These are phyloP conservation scores for Cochlearia excelsa DNA, from an alignment of 345 rosid genomes.

Conservation along the genomic window DNA sequence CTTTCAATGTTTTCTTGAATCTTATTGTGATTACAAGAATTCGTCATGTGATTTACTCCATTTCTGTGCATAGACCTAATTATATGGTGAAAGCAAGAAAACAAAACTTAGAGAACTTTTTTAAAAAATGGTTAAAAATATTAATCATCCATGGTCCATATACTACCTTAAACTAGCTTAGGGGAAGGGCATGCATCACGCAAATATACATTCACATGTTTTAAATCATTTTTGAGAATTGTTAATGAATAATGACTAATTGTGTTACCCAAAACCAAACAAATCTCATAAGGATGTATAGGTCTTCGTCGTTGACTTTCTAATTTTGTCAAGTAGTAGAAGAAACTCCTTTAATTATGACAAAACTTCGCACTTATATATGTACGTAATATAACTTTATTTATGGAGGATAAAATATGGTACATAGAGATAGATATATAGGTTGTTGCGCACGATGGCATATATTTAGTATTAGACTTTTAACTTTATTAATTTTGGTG, in stretches of 20 bases:
- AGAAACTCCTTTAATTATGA: background rate
- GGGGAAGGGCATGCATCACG: constrained; percentile 24
- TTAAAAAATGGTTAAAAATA: no score
- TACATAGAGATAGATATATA: constrained; percentile 7
- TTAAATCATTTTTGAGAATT: constrained; percentile 21
- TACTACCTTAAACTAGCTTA: background rate
- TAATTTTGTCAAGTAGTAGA: background rate
- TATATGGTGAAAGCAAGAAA: constrained; percentile 18
- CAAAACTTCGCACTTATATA: constrained; percentile 5
- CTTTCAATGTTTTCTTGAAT: constrained; percentile 15
- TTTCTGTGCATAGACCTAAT: constrained; percentile 5
- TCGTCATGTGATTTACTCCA: background rate
- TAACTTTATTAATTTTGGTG: constrained; percentile 25
- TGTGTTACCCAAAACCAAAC: constrained; percentile 22
- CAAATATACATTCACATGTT: background rate
- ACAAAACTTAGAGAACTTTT: constrained; percentile 14
- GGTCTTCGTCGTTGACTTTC: constrained; percentile 29
- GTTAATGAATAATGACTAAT: constrained; percentile 15
- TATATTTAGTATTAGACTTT: constrained; percentile 20
- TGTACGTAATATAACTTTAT: background rate
- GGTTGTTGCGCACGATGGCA: constrained; percentile 35
- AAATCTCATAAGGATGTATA: constrained; percentile 14
- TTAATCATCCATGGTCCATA: constrained; percentile 19
- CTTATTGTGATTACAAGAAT: constrained; percentile 15
- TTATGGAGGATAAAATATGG: constrained; percentile 20